Conservation (phyloP, 306 rosid species). For the Fagus sylvatica region DNA sequence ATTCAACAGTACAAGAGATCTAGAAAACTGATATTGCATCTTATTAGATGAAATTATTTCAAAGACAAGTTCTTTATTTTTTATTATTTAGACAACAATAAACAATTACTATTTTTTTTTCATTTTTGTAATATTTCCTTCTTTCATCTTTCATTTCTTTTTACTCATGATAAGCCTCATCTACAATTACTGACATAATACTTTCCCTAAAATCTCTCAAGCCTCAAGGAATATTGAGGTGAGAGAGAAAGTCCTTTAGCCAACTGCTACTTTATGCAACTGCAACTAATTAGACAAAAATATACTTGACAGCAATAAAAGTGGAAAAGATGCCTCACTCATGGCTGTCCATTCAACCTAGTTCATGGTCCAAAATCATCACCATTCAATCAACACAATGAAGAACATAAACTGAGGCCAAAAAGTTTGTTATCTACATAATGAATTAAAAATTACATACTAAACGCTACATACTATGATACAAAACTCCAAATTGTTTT, state of each 20-base stretch:
- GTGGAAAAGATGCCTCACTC: not conserved
- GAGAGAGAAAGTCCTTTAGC: not conserved
- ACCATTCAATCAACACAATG: not conserved
- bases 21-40: not conserved
- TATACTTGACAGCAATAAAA: not conserved
- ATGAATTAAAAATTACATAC: not conserved
- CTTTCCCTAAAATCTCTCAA: not conserved
- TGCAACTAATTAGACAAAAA: not conserved
- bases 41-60: not conserved
- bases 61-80: not conserved
- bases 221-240: not conserved
- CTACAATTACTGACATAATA: not conserved
- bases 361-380: not conserved
- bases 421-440: not conserved
- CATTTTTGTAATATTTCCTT: not conserved
- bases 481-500: not conserved
- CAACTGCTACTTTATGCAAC: not conserved
- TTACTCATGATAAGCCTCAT: not conserved
- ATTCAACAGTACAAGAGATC: not conserved
- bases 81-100: slow-evolving; percentile 2
- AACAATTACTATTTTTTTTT: slow-evolving; percentile 2
- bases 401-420: not conserved
- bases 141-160: not conserved
- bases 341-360: not conserved
- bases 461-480: not conserved